A percentile compares a stretch with the other conserved stretches of the same genome.
phyloP scores from a whole-genome alignment of 768 basidiomycete genomes.

The Trametes cinnabarina region DNA sequence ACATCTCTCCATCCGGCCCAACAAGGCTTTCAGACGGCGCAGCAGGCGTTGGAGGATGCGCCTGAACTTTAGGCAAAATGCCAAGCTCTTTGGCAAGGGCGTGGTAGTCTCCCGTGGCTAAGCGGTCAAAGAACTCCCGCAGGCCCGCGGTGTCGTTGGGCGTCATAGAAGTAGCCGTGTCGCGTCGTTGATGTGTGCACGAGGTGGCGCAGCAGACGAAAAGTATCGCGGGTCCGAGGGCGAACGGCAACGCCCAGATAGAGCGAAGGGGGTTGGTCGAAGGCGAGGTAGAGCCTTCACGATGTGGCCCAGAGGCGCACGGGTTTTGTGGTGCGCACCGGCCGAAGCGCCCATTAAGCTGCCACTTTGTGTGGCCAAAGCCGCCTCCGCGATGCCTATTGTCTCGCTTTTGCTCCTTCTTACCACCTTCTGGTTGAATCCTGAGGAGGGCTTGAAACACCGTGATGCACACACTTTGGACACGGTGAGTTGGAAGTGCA shows the following conservation, averaged over 20 bases:
- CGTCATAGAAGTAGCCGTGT: neutral
- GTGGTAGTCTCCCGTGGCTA: constrained; percentile 17
- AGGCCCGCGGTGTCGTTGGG: neutral
- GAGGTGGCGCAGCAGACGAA: too few species aligned
- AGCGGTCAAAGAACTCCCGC: constrained; percentile 17
- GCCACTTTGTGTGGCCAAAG: constrained; percentile 6
- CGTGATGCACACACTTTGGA: neutral
- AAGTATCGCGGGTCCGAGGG: constrained; percentile 1
- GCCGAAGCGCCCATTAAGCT: neutral
- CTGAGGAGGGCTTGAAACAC: neutral
- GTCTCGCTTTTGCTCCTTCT: neutral
- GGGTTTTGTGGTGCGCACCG: constrained; percentile 2
- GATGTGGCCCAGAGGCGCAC: neutral
- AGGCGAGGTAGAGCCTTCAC: constrained; percentile 1
- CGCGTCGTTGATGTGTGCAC: neutral
- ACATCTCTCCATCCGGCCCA: neutral
- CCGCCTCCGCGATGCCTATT: constrained; percentile 7
- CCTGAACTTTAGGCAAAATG: neutral
- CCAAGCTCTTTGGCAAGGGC: constrained; percentile 12
- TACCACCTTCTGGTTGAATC: neutral
- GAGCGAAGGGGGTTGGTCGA: neutral
- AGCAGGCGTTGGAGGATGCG: neutral
- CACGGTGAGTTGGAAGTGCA: too few species aligned
- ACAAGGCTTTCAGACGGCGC: too few species aligned
- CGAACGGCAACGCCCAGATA: neutral